Evolutionary conservation across 2,329 filamentous ascomycete species (phyloP).

Genomic region (Trichophaea hybrida): DNA sequence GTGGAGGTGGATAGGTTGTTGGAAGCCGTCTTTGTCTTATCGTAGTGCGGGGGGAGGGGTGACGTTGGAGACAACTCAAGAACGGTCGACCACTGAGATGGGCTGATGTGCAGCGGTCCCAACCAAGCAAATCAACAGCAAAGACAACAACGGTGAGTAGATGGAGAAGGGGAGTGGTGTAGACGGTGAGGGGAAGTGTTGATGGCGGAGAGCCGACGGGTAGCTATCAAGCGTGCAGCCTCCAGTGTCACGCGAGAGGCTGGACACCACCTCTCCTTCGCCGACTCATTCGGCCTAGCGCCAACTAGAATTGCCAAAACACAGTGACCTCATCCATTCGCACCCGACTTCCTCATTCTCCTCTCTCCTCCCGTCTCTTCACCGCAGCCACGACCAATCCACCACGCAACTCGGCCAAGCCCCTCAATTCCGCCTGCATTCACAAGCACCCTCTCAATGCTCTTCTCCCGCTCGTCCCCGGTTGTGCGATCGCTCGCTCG

Average conservation of each 20-base stretch:
- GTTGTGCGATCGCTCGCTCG: background rate
- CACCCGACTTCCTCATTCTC: background rate
- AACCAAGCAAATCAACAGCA: too few species aligned
- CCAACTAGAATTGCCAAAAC: too few species aligned
- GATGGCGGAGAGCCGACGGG: too few species aligned
- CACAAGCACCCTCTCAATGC: background rate
- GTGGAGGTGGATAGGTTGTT: background rate
- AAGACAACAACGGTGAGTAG: too few species aligned
- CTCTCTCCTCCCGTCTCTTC: background rate
- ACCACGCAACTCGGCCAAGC: background rate
- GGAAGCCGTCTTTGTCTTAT: background rate
- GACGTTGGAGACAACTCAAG: too few species aligned
- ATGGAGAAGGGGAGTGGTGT: too few species aligned
- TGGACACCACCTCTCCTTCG: background rate
- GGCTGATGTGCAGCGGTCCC: too few species aligned
- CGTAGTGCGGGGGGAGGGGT: background rate
- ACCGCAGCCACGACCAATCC: background rate
- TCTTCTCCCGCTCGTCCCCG: background rate
- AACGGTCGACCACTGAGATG: too few species aligned
- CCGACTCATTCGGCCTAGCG: too few species aligned
- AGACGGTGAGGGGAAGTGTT: too few species aligned
- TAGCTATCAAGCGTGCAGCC: background rate
- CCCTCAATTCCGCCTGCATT: conserved; percentile 8
- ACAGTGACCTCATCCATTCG: background rate
- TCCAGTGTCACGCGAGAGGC: background rate